Evolutionary conservation across 1,284 basidiomycete genomes (phyloP).

Genomic region (Malassezia psittaci): DNA sequence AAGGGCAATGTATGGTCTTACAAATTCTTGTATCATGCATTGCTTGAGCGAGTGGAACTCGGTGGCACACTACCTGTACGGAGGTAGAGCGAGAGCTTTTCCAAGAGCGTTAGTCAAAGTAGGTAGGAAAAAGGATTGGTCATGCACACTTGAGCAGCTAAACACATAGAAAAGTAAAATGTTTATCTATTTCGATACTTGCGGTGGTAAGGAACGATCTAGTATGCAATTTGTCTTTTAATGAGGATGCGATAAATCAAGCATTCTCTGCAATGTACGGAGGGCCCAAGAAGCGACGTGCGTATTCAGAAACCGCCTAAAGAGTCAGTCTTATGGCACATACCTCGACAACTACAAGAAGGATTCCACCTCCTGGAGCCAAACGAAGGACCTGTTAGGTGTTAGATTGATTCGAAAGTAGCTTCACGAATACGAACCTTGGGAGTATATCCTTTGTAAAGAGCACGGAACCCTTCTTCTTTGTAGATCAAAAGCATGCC

Average conservation of each 20-base stretch:
- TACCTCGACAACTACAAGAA: conserved; percentile 57
- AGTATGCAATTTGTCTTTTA: no score
- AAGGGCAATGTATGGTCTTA: conserved; percentile 44
- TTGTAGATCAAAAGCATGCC: conserved; percentile 65
- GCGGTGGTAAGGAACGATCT: no score
- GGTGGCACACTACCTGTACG: conserved; percentile 2
- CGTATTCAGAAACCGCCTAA: conserved; percentile 23
- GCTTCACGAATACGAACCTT: conserved; percentile 20
- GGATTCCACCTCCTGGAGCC: conserved; percentile 86
- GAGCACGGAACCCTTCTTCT: conserved; percentile 76
- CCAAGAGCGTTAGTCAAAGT: no score
- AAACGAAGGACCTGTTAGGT: conserved; percentile 55
- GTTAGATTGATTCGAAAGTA: no score
- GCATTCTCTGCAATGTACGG: conserved; percentile 22
- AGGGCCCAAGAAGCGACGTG: conserved; percentile 30
- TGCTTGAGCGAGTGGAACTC: conserved; percentile 31
- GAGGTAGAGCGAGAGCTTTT: background rate
- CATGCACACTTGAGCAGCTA: no score
- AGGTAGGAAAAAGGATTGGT: no score
- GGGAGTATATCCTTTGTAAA: conserved; percentile 82
- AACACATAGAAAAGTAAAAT: no score
- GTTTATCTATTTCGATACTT: no score
- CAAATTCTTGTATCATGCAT: conserved; percentile 43
- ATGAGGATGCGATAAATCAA: no score
- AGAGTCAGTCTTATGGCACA: background rate